Percentiles rank a stretch among this genome's conserved stretches.
Evolutionary conservation across 192 early-diverging fungal genomes (phyloP).

Genomic region (Entophlyctis luteolus): DNA sequence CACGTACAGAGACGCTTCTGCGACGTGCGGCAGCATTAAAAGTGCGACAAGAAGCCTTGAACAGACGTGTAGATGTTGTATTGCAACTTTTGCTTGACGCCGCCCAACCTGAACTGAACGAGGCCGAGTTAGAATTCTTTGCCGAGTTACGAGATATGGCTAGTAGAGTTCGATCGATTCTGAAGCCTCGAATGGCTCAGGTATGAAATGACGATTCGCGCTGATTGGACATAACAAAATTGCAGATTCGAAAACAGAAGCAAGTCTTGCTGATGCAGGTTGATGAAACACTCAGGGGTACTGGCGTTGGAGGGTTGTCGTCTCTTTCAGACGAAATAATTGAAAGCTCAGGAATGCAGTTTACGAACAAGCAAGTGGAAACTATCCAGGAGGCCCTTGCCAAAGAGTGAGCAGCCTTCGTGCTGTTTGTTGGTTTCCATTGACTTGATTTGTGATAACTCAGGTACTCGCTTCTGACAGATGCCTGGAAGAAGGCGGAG

Average conservation of each 20-base stretch:
- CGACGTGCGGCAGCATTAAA: neutral
- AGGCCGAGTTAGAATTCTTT: slow-evolving; percentile 14
- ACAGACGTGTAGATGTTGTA: slow-evolving; percentile 4
- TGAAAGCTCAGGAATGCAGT: neutral
- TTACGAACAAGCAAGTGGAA: neutral
- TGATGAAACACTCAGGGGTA: neutral
- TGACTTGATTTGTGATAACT: neutral
- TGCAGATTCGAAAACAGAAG: slow-evolving; percentile 10
- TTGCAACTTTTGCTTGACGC: slow-evolving; percentile 13
- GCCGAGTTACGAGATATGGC: slow-evolving; percentile 11
- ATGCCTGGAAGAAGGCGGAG: slow-evolving; percentile 22
- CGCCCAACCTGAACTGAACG: slow-evolving; percentile 4
- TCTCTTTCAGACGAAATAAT: neutral
- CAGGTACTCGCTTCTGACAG: slow-evolving; percentile 12
- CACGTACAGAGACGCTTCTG: neutral
- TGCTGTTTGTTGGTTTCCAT: neutral
- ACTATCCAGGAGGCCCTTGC: neutral
- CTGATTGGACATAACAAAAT: neutral
- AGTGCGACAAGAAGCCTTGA: neutral
- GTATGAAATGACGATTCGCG: neutral
- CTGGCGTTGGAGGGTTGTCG: neutral
- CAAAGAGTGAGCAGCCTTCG: neutral
- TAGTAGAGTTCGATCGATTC: slow-evolving; percentile 13
- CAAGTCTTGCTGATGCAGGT: slow-evolving; percentile 11
- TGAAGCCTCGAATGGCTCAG: slow-evolving; percentile 24